Evolutionary conservation across 2,329 filamentous ascomycete genomes (phyloP).

Genomic region (Fusarium acutatum): DNA sequence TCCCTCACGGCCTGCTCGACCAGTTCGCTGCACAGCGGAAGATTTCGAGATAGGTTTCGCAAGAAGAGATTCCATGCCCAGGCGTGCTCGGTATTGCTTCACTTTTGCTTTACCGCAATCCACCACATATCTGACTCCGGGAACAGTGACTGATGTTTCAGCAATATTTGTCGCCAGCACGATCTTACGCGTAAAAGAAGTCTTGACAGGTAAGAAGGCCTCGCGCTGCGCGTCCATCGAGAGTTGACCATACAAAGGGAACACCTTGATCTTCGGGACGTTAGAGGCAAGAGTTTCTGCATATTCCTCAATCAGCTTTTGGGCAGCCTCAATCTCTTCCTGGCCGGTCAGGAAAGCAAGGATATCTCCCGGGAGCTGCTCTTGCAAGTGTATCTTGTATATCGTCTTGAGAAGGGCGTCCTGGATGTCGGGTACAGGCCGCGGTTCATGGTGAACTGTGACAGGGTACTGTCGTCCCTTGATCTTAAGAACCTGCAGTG

Average conservation of each 20-base stretch:
- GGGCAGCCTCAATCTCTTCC: conserved; percentile 86
- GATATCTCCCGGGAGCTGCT: conserved; percentile 93
- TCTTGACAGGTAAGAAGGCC: conserved; percentile 80
- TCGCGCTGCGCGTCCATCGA: conserved; percentile 86
- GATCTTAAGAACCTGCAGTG: conserved; percentile 67
- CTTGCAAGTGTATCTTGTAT: conserved; percentile 85
- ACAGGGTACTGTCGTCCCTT: conserved; percentile 91
- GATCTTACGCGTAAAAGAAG: conserved; percentile 81
- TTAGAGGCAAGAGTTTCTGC: conserved; percentile 75
- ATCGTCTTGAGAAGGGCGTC: conserved; percentile 83
- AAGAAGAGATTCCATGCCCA: conserved; percentile 90
- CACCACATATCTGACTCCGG: conserved; percentile 89
- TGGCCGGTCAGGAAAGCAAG: conserved; percentile 92
- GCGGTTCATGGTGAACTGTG: conserved; percentile 75
- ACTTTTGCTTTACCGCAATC: conserved; percentile 95
- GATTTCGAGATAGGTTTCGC: conserved; percentile 93
- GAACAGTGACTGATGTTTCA: conserved; percentile 97
- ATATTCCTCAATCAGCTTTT: conserved; percentile 83
- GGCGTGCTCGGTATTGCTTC: conserved; percentile 84
- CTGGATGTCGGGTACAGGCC: conserved; percentile 81
- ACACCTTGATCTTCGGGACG: conserved; percentile 75
- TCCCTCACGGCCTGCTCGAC: conserved; percentile 91
- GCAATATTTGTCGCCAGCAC: conserved; percentile 97
- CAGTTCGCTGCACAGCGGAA: conserved; percentile 89
- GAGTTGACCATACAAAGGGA: conserved; percentile 90